A percentile compares a stretch with the other conserved stretches of the same genome.
phyloP scores from a whole-genome alignment of 148 eudicot species.

The Polygonum aviculare region DNA sequence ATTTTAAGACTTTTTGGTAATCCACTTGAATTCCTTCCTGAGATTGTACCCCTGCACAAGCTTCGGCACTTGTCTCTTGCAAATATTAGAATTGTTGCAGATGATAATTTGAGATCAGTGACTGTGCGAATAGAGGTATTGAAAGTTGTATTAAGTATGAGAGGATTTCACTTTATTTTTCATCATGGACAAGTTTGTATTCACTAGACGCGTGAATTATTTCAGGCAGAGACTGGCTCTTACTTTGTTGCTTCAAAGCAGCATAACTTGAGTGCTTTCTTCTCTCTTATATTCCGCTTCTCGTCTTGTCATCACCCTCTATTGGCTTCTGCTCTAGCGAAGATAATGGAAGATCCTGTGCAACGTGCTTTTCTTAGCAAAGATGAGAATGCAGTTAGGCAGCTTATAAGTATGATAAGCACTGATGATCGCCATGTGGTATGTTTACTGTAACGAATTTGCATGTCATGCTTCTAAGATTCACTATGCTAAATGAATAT shows the following conservation, averaged over 20 bases:
- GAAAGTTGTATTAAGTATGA: neutral
- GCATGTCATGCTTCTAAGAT: neutral
- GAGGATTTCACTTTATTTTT: neutral
- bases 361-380: constrained; percentile 78
- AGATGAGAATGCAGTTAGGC: constrained; percentile 97
- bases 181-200: constrained; percentile 14
- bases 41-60: constrained; percentile 79
- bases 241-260: constrained; percentile 90
- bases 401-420: constrained; percentile 98
- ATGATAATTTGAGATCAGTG: constrained; percentile 78
- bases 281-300: constrained; percentile 95
- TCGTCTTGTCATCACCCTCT: constrained; percentile 99
- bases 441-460: constrained; percentile 14
- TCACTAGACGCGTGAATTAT: constrained; percentile 14
- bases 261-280: constrained; percentile 93
- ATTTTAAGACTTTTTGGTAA: constrained; percentile 87
- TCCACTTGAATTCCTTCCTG: constrained; percentile 97
- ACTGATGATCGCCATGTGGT: constrained; percentile 96
- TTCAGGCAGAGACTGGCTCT: constrained; percentile 83
- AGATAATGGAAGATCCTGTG: constrained; percentile 87
- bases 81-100: constrained; percentile 83
- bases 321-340: constrained; percentile 89
- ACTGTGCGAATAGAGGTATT: constrained; percentile 91
- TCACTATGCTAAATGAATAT: neutral
- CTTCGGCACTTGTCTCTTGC: constrained; percentile 98